Evolutionary conservation across 257 asterid genomes (phyloP).

Genomic region (Solanum lignicaule): DNA sequence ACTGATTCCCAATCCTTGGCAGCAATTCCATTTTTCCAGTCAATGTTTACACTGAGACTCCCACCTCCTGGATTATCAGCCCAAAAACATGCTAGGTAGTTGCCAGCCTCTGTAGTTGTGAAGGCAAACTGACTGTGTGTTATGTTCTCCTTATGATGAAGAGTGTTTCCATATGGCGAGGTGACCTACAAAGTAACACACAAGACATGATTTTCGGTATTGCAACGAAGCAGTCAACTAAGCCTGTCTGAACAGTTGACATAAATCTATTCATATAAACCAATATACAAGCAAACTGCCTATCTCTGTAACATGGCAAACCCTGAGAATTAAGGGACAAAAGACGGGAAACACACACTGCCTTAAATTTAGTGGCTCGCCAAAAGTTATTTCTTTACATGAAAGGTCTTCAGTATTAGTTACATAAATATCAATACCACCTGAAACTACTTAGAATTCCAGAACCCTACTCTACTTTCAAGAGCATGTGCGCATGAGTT

Average conservation of each 20-base stretch:
- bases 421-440: background rate
- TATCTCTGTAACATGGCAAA: background rate
- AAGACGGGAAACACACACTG: background rate
- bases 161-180: constrained; percentile 64
- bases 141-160: constrained; percentile 55
- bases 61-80: constrained; percentile 39
- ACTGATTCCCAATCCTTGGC: constrained; percentile 93
- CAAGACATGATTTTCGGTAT: background rate
- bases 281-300: background rate
- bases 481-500: background rate
- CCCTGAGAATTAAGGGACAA: background rate
- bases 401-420: background rate
- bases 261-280: background rate
- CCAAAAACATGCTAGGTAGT: constrained; percentile 81
- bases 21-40: constrained; percentile 89
- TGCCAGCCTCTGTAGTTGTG: constrained; percentile 74
- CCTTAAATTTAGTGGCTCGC: background rate
- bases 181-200: constrained; percentile 36
- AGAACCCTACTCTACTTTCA: background rate
- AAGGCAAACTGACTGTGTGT: constrained; percentile 85
- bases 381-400: background rate
- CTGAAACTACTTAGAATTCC: background rate
- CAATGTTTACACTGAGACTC: constrained; percentile 61
- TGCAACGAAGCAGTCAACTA: background rate
- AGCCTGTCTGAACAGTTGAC: background rate